Base-by-base conservation (phyloP, 2,329 filamentous ascomycete genomes). In the Colletotrichum ledebouriae region DNA sequence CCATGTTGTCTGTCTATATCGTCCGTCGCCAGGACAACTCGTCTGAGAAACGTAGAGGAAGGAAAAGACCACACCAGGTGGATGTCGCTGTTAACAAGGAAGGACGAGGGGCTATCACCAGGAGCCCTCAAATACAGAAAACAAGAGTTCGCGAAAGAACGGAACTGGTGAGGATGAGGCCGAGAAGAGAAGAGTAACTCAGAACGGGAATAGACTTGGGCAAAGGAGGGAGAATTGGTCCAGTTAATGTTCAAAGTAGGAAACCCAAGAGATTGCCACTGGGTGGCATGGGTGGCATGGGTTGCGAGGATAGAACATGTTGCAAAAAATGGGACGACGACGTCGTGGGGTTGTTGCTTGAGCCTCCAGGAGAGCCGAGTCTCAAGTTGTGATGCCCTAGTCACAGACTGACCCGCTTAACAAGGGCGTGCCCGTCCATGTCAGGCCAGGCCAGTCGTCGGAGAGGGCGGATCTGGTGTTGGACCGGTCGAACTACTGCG, bases 291-390 rank as follows among this genome's bases (percentile, higher is more conserved):
- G 17, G 17, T 17, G 17, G 17, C 22, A 22, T 22, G 22, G 44
- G 25, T 34, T 34, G 62, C 65, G 65, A 65, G 61, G 65, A 56
- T 68, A 59, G 50, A 65, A 65, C 65, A 68, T 68, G 61, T 68
- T 56, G 65, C 65, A 65, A 60, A 61, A 64, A 68, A 68, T 66
- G 65, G 65, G 61, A 68, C 65, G 65, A 68, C 61, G 65, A 60
- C 47, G 65, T 65, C 61, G 61, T 68, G 61, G 49, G 65, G 49
- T 65, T 41, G 55, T 56, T 59, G 65, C 65, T 68, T 68, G 61
- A 68, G 65, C 52, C 34, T 65, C 60, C 55, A 59, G 61, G 65
- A 46, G 65, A 42, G 55, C 41, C 61, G 60, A 68, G 65, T 68
- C 65, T 68, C 65, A 65, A 65, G 65, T 60, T 65, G 65, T 65